A percentile compares a stretch with the other conserved stretches of the same genome.
These are phyloP conservation scores for Lachancea thermotolerans DNA, from an alignment of 805 yeast genomes.

Conservation along the genomic window DNA sequence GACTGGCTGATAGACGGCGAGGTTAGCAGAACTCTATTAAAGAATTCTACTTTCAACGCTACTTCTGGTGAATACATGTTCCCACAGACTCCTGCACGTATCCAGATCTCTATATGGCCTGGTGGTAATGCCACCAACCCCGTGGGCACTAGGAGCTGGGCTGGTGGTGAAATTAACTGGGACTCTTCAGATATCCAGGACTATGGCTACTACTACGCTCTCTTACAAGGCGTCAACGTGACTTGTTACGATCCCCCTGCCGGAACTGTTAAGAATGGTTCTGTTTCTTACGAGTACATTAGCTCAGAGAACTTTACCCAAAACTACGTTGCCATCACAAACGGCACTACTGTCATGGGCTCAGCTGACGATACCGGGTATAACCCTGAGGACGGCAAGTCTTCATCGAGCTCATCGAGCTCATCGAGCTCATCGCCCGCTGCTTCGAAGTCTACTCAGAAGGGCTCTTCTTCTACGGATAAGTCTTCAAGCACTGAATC, in stretches of 20 bases:
- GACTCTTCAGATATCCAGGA: slow-evolving; percentile 60
- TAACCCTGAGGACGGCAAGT: slow-evolving; percentile 39
- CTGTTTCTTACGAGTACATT: slow-evolving; percentile 49
- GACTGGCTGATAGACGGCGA: slow-evolving; percentile 71
- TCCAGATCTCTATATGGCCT: slow-evolving; percentile 75
- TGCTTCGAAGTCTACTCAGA: slow-evolving; percentile 3
- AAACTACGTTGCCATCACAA: slow-evolving; percentile 52
- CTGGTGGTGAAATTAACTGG: slow-evolving; percentile 89
- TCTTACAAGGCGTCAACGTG: slow-evolving; percentile 52
- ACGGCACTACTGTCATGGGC: slow-evolving; percentile 54
- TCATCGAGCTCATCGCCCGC: slow-evolving; percentile 9
- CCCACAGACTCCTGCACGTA: slow-evolving; percentile 71
- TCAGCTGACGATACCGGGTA: slow-evolving; percentile 60
- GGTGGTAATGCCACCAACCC: slow-evolving; percentile 54
- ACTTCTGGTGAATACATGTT: slow-evolving; percentile 50
- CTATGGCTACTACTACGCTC: slow-evolving; percentile 77
- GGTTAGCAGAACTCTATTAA: slow-evolving; percentile 56
- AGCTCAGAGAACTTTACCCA: slow-evolving; percentile 41
- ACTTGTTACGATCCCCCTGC: slow-evolving; percentile 70
- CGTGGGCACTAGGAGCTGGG: slow-evolving; percentile 68
- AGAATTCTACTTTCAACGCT: slow-evolving; percentile 51
- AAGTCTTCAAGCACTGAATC: neutral
- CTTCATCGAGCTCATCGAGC: slow-evolving; percentile 16
- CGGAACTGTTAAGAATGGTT: slow-evolving; percentile 40
- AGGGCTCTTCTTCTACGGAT: slow-evolving; percentile 1